Evolutionary conservation across 805 yeast species (phyloP).

Genomic region (Candida xiaguanensis): DNA sequence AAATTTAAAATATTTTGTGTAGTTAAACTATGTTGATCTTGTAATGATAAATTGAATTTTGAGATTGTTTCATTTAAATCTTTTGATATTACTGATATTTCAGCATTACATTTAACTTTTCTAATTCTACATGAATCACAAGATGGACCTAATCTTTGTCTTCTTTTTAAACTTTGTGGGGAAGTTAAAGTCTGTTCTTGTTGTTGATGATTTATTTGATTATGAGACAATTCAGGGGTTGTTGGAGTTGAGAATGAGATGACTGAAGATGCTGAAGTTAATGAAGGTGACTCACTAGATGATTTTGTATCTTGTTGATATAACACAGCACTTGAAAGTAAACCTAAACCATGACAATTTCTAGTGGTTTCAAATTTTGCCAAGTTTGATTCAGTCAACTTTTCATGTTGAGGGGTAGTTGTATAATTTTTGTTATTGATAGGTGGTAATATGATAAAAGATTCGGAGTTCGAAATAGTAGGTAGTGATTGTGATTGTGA

Average conservation of each 20-base stretch:
- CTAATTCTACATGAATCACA: slow-evolving; percentile 69
- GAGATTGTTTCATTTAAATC: neutral
- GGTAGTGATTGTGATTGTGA: slow-evolving; percentile 3
- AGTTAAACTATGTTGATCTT: slow-evolving; percentile 1
- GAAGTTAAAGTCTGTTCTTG: slow-evolving; percentile 4
- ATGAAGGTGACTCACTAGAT: slow-evolving; percentile 5
- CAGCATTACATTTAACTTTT: slow-evolving; percentile 73
- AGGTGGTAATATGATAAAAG: slow-evolving; percentile 1
- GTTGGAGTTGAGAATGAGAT: slow-evolving; percentile 8
- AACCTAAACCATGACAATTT: slow-evolving; percentile 10
- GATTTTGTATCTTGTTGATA: slow-evolving; percentile 2
- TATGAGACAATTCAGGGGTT: slow-evolving; percentile 1
- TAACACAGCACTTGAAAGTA: slow-evolving; percentile 8
- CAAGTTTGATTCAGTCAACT: slow-evolving; percentile 11
- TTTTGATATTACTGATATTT: slow-evolving; percentile 40
- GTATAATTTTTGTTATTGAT: neutral
- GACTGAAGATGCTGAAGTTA: slow-evolving; percentile 9
- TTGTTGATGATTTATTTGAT: neutral
- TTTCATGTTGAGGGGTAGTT: neutral
- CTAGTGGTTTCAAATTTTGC: slow-evolving; percentile 7
- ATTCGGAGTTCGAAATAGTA: too few relatives aligned
- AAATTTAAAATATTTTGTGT: neutral
- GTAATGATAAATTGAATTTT: neutral
- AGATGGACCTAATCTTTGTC: slow-evolving; percentile 73
- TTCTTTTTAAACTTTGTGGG: slow-evolving; percentile 22